Evolutionary conservation across 2,329 filamentous ascomycete genomes (phyloP).

Genomic region (Xylaria arbuscula): DNA sequence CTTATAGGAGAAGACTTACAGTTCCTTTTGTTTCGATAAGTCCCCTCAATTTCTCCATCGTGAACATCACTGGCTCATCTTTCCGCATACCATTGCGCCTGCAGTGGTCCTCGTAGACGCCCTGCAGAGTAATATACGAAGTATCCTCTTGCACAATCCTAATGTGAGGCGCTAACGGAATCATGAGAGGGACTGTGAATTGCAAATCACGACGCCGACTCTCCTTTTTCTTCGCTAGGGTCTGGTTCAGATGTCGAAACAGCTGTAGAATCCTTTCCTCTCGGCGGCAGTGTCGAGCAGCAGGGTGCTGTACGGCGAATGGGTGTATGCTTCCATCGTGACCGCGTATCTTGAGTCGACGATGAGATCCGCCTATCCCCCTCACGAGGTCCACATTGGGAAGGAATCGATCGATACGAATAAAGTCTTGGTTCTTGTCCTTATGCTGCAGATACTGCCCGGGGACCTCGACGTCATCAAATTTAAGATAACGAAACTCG

Average conservation of each 20-base stretch:
- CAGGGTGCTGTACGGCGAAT: constrained; percentile 96
- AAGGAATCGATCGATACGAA: constrained; percentile 95
- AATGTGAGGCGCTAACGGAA: constrained; percentile 93
- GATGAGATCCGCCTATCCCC: constrained; percentile 89
- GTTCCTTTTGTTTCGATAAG: constrained; percentile 75
- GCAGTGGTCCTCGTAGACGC: constrained; percentile 96
- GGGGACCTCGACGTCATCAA: constrained; percentile 97
- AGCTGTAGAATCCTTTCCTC: constrained; percentile 96
- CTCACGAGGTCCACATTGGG: constrained; percentile 94
- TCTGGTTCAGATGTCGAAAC: constrained; percentile 97
- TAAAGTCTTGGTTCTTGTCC: constrained; percentile 99
- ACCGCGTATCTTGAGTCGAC: constrained; percentile 93
- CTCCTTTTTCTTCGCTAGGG: constrained; percentile 92
- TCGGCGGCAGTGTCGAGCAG: constrained; percentile 88
- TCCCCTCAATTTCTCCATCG: constrained; percentile 90
- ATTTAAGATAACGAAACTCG: constrained; percentile 97
- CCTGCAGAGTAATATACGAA: constrained; percentile 93
- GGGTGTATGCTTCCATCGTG: constrained; percentile 97
- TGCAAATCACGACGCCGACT: constrained; percentile 91
- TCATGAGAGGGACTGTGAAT: constrained; percentile 95
- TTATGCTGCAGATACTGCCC: constrained; percentile 97
- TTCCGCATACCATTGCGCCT: constrained; percentile 87
- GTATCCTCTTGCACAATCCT: constrained; percentile 95
- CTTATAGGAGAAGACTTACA: constrained; percentile 55
- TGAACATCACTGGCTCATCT: constrained; percentile 94